Conservation (phyloP, 768 basidiomycete genomes). For the Lentinula aciculospora region DNA sequence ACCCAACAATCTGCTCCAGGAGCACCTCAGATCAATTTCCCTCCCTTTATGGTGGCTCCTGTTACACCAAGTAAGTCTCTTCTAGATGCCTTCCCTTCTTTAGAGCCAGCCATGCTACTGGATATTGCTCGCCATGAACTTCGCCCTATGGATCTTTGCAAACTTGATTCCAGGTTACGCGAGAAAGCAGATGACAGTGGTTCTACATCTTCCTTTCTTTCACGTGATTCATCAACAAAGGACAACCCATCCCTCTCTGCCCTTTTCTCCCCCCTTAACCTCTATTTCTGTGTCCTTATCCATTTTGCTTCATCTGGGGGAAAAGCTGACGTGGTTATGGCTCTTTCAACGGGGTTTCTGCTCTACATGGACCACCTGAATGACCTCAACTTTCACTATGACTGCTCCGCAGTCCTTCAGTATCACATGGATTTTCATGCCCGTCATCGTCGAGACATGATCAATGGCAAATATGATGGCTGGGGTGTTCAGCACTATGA, state of each 20-base stretch:
- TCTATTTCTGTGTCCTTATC: slow-evolving; percentile 6
- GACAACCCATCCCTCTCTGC: slow-evolving; percentile 4
- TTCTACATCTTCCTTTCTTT: background rate
- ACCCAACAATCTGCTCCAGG: background rate
- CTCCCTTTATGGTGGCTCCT: background rate
- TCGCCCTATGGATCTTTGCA: background rate
- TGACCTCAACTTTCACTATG: slow-evolving; percentile 10
- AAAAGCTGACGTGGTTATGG: background rate
- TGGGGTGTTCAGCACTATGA: slow-evolving; percentile 10
- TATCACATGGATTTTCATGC: slow-evolving; percentile 13
- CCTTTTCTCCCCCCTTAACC: background rate
- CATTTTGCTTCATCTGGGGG: background rate
- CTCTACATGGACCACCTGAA: slow-evolving; percentile 11
- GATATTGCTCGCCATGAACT: slow-evolving; percentile 6
- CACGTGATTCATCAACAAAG: background rate
- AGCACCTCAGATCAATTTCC: background rate
- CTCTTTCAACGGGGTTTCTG: background rate
- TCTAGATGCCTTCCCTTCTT: slow-evolving; percentile 1
- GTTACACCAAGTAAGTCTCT: slow-evolving; percentile 7
- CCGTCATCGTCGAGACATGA: slow-evolving; percentile 11
- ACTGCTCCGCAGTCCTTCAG: slow-evolving; percentile 12
- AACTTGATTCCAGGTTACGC: background rate
- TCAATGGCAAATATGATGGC: slow-evolving; percentile 8
- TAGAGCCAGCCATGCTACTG: slow-evolving; percentile 1
- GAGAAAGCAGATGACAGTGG: background rate